Evolutionary conservation across 192 early-diverging fungal species (phyloP), one percentile per base, ranked within the genome.

Genomic region (Gonapodya sp.): DNA sequence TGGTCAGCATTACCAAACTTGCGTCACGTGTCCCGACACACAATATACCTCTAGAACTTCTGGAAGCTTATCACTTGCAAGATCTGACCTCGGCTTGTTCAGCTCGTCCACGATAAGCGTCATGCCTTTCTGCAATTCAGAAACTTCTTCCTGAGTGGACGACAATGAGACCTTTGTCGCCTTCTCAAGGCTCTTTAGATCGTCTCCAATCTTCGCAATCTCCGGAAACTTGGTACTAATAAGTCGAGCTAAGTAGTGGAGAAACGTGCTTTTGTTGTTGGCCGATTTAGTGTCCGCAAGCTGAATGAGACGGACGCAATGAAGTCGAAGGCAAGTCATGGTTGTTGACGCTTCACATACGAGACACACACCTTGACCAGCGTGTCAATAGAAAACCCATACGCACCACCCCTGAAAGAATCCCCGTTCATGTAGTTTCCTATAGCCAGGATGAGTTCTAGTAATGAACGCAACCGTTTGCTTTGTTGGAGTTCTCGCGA

Each of bases 361-460:
- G 8, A 16, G 46, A 64, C 24, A 24, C 33, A 24, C 24, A 78
- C 78, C 78, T 35, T 31, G 24, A 24, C 35, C 0, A 79, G 79
- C 16, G 36, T 36, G 16, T 79, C 79, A 33, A 79, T 79, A 36
- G 30, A 34, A 35, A 79, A 79, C 36, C 79, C 79, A 31, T 79
- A 36, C 79, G 79, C 79, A 8, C 34, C 34, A 24, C 79, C 79
- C 31, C 79, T 34, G 35, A 79, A 79, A 31, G 79, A 79, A 2
- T 36, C 79, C 1, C 34, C 34, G 79, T 79, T 79, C 79, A 79
- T 36, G 31, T 36, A 79, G 33, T 79, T 79, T 18, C 79, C 79
- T 31, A 79, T 24, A 14, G 35, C 31, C 0, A 79, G 79, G 8
- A 79, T 30, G 79, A 79, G 35, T 30, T 35, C 36, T 34, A 79